These are phyloP conservation scores for Thermothelomyces thermophilus DNA, from an alignment of 2,329 filamentous ascomycete genomes.

Conservation along the genomic window DNA sequence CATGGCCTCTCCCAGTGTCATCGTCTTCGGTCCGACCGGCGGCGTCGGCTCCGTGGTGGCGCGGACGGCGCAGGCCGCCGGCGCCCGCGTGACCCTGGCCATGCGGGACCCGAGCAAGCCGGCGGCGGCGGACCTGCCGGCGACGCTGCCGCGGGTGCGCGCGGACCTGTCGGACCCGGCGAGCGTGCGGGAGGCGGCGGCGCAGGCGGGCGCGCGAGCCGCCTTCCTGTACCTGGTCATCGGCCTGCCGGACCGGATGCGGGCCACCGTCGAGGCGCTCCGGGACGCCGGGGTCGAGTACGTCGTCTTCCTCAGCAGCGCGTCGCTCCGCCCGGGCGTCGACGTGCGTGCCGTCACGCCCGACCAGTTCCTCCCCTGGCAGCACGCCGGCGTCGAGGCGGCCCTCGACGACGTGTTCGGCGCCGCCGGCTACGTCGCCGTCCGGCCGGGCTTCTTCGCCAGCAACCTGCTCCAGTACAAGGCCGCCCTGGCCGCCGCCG, in stretches of 20 bases:
- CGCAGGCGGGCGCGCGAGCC: slow-evolving; percentile 32
- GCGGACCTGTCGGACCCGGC: slow-evolving; percentile 33
- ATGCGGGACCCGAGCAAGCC: slow-evolving; percentile 41
- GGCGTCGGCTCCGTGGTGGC: slow-evolving; percentile 37
- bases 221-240: slow-evolving; percentile 43
- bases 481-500: slow-evolving; percentile 25
- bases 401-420: slow-evolving; percentile 37
- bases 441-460: slow-evolving; percentile 39
- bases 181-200: slow-evolving; percentile 35
- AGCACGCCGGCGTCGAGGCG: slow-evolving; percentile 40
- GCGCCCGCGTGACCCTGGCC: slow-evolving; percentile 40
- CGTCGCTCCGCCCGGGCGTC: slow-evolving; percentile 24
- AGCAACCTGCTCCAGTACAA: slow-evolving; percentile 33
- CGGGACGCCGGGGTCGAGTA: slow-evolving; percentile 39
- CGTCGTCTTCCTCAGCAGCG: slow-evolving; percentile 39
- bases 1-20: slow-evolving; percentile 26
- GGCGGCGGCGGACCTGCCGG: slow-evolving; percentile 27
- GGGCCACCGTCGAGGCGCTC: slow-evolving; percentile 35
- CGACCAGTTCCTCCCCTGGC: slow-evolving; percentile 32
- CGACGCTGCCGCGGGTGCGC: slow-evolving; percentile 18
- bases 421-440: slow-evolving; percentile 30
- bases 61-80: slow-evolving; percentile 32
- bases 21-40: slow-evolving; percentile 47
- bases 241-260: slow-evolving; percentile 34
- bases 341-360: slow-evolving; percentile 26